Percentiles rank a stretch among this genome's conserved stretches.
Evolutionary conservation across 768 basidiomycete species (phyloP).

Genomic region (Lyophyllum decastes): DNA sequence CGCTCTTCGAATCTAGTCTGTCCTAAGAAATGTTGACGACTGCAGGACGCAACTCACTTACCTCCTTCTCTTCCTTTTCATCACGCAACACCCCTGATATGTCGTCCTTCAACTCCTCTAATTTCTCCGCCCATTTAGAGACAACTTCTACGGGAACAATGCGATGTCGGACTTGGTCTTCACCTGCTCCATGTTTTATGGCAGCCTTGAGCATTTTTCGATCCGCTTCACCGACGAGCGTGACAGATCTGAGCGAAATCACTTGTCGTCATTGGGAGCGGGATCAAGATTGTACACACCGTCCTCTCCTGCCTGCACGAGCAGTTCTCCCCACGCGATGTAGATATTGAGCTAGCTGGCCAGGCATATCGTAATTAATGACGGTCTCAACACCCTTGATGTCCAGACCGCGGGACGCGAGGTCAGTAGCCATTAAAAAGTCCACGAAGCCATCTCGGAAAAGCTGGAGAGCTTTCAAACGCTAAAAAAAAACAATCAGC

Average conservation of each 20-base stretch:
- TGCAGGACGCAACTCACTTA: constrained; percentile 29
- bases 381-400: constrained; percentile 98
- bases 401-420: constrained; percentile 94
- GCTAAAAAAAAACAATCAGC: constrained; percentile 42
- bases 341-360: constrained; percentile 88
- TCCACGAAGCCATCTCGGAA: constrained; percentile 90
- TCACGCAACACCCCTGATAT: constrained; percentile 80
- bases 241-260: constrained; percentile 68
- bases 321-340: constrained; percentile 98
- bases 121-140: constrained; percentile 65
- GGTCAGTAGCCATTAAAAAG: constrained; percentile 93
- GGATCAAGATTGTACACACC: constrained; percentile 51
- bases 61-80: constrained; percentile 95
- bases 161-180: constrained; percentile 86
- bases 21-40: constrained; percentile 5
- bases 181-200: constrained; percentile 81
- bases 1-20: constrained; percentile 71
- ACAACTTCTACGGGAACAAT: constrained; percentile 80
- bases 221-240: constrained; percentile 93
- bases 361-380: constrained; percentile 99
- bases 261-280: constrained; percentile 1
- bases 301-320: constrained; percentile 89
- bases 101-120: constrained; percentile 74
- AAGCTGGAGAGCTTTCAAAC: constrained; percentile 79
- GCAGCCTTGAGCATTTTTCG: constrained; percentile 95